These are phyloP conservation scores for Trichoderma sp. DNA, from an alignment of 2,329 filamentous ascomycete species.

Conservation along the genomic window DNA sequence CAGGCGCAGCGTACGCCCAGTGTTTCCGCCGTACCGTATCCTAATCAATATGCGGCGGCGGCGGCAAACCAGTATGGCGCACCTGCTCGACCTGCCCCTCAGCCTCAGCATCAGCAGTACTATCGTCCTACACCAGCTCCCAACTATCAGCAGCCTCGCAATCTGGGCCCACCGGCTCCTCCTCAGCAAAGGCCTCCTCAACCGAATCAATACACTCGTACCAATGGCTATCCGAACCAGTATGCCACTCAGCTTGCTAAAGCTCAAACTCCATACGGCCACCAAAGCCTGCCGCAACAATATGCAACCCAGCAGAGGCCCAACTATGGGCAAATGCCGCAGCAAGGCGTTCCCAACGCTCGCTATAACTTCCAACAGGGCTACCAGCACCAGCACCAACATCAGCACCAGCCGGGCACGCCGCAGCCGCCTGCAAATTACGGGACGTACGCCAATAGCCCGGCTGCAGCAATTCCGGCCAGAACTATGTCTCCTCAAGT, in stretches of 20 bases:
- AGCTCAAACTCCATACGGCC: conserved; percentile 55
- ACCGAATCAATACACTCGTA: conserved; percentile 54
- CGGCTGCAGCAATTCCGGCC: conserved; percentile 43
- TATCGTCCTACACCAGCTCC: conserved; percentile 47
- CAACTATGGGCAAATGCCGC: conserved; percentile 49
- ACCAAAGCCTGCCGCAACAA: conserved; percentile 54
- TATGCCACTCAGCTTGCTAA: conserved; percentile 58
- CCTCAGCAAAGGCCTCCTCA: conserved; percentile 41
- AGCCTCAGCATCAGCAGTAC: conserved; percentile 52
- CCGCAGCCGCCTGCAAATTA: conserved; percentile 44
- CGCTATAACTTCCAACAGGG: conserved; percentile 48
- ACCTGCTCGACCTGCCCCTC: conserved; percentile 50
- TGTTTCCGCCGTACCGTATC: conserved; percentile 46
- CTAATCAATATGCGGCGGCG: conserved; percentile 47
- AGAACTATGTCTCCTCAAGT: conserved; percentile 53
- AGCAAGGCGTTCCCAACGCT: conserved; percentile 48
- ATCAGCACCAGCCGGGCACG: conserved; percentile 40
- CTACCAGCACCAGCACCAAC: conserved; percentile 46
- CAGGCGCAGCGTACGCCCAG: conserved; percentile 47
- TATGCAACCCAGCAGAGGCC: conserved; percentile 53
- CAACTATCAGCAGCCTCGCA: conserved; percentile 50
- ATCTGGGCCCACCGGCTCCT: conserved; percentile 39
- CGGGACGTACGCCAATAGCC: conserved; percentile 49
- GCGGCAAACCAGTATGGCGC: conserved; percentile 50
- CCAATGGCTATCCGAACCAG: conserved; percentile 52